phyloP scores from a whole-genome alignment of 345 rosid genomes.

The Geranium rotundifolium region DNA sequence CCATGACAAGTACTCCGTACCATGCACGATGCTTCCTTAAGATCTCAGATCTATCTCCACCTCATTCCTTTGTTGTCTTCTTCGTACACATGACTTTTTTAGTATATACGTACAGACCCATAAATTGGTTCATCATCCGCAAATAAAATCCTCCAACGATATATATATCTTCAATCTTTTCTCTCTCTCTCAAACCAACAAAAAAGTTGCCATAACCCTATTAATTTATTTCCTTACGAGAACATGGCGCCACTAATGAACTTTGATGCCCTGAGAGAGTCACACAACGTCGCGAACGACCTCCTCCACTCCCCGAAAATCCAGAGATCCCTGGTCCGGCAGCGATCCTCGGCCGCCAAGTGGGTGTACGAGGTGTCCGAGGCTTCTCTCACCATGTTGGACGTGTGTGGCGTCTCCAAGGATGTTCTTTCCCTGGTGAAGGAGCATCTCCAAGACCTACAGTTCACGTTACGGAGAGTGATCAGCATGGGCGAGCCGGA shows the following conservation, averaged over 20 bases:
- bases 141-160: too few relatives aligned
- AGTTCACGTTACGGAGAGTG: conserved; percentile 33
- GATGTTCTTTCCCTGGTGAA: conserved; percentile 53
- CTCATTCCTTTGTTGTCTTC: too few relatives aligned
- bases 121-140: too few relatives aligned
- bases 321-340: conserved; percentile 33
- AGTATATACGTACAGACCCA: too few relatives aligned
- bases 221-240: too few relatives aligned
- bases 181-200: too few relatives aligned
- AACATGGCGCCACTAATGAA: conserved; percentile 7
- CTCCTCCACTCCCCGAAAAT: conserved; percentile 55
- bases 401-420: conserved; percentile 43
- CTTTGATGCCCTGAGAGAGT: conserved; percentile 50
- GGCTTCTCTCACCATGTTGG: conserved; percentile 60
- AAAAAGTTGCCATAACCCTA: too few relatives aligned
- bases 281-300: conserved; percentile 61
- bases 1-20: too few relatives aligned
- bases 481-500: conserved; percentile 20
- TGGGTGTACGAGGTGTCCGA: conserved; percentile 51
- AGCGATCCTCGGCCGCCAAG: conserved; percentile 25
- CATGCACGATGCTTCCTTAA: too few relatives aligned
- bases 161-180: too few relatives aligned
- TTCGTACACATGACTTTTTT: too few relatives aligned
- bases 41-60: too few relatives aligned
- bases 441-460: conserved; percentile 46